Conservation (phyloP, 2,329 filamentous ascomycete genomes). For the Aspergillus ibericus region DNA sequence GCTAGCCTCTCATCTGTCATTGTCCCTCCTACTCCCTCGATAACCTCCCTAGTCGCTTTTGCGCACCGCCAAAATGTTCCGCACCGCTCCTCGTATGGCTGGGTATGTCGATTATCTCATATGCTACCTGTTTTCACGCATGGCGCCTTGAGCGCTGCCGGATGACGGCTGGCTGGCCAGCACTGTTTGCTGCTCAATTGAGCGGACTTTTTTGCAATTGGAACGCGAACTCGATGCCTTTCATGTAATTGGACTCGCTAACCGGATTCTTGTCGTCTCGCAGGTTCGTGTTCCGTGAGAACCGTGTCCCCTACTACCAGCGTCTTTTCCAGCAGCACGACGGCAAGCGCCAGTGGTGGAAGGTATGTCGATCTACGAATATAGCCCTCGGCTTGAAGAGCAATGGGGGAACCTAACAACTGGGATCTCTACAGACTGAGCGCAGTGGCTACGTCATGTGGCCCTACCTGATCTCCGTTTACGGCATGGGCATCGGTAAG, state of each 20-base stretch:
- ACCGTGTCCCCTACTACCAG: conserved; percentile 68
- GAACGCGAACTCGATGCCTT: conserved; percentile 7
- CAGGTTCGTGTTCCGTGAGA: conserved; percentile 62
- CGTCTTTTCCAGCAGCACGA: conserved; percentile 66
- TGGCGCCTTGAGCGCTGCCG: conserved; percentile 11
- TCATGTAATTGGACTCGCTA: conserved; percentile 13
- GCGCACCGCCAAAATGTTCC: conserved; percentile 42
- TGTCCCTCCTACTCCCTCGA: conserved; percentile 26
- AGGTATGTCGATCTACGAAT: conserved; percentile 53
- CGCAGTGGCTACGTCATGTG: conserved; percentile 60
- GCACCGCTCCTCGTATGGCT: conserved; percentile 44
- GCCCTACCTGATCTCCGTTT: conserved; percentile 59
- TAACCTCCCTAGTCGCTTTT: conserved; percentile 23
- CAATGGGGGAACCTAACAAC: neutral
- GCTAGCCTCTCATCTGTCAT: conserved; percentile 25
- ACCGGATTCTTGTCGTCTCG: conserved; percentile 10
- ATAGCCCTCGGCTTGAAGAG: neutral
- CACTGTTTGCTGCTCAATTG: conserved; percentile 18
- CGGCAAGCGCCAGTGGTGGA: conserved; percentile 66
- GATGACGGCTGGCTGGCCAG: conserved; percentile 20
- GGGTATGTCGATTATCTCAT: conserved; percentile 36
- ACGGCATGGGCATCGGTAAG: conserved; percentile 51
- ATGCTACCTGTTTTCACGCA: neutral
- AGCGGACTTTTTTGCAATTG: conserved; percentile 8
- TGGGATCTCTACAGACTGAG: conserved; percentile 44